A percentile compares a stretch with the other conserved stretches of the same genome.
Evolutionary conservation across 164 flowering plant species (phyloP).

Genomic region (Stephania cephalantha): DNA sequence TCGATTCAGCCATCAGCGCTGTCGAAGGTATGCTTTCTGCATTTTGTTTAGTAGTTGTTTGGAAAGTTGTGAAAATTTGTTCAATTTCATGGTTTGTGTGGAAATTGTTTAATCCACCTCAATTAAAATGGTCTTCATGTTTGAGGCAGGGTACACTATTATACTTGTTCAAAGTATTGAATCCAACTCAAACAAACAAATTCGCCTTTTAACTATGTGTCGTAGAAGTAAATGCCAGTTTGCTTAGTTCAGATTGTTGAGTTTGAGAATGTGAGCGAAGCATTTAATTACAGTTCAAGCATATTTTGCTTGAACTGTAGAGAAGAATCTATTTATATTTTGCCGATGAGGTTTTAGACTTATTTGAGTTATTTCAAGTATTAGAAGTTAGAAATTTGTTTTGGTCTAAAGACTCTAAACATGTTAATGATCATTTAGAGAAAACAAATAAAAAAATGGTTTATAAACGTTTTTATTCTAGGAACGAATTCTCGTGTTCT

Average conservation of each 20-base stretch:
- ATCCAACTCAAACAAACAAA: too few species aligned
- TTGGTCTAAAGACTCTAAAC: too few species aligned
- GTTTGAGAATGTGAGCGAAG: neutral
- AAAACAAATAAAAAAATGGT: too few species aligned
- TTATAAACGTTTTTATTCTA: too few species aligned
- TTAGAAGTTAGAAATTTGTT: too few species aligned
- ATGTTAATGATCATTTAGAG: too few species aligned
- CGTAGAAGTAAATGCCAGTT: neutral
- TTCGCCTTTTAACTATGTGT: neutral
- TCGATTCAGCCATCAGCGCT: constrained; percentile 40
- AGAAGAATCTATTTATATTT: too few species aligned
- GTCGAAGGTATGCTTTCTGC: constrained; percentile 46
- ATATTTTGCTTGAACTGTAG: neutral
- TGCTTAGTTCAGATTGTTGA: neutral
- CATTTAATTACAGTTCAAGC: neutral
- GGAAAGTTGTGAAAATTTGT: too few species aligned
- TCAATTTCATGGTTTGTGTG: too few species aligned
- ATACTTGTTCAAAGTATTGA: neutral
- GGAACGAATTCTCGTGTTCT: too few species aligned
- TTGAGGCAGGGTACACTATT: neutral
- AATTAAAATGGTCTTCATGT: neutral
- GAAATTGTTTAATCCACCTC: too few species aligned
- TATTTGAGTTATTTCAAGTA: neutral
- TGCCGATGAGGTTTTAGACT: neutral
- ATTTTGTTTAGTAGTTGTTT: neutral